Evolutionary conservation across 129 eudicot species (phyloP).

Genomic region (Gnaphalium uliginosum): DNA sequence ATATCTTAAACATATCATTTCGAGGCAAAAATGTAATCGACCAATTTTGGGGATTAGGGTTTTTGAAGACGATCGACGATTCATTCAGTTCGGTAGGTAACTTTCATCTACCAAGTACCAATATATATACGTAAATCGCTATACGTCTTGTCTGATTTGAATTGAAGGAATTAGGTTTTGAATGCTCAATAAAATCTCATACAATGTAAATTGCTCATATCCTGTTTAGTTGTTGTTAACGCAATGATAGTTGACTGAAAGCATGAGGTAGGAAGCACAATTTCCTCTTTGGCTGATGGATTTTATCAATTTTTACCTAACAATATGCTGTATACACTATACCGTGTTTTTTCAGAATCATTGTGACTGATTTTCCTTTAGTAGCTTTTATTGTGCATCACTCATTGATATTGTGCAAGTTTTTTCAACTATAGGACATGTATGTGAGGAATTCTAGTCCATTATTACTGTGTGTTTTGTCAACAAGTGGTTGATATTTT

Average conservation of each 20-base stretch:
- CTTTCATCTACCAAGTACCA: neutral
- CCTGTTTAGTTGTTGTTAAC: neutral
- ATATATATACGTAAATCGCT: too few species aligned
- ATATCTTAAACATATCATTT: neutral
- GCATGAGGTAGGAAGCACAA: neutral
- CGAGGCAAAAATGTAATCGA: neutral
- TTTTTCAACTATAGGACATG: too few species aligned
- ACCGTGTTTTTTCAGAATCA: neutral
- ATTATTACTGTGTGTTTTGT: neutral
- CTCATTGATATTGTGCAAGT: neutral
- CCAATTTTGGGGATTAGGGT: neutral
- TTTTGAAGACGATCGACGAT: neutral
- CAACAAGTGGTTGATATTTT: neutral
- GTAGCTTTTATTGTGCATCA: neutral
- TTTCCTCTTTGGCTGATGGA: neutral
- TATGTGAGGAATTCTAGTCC: too few species aligned
- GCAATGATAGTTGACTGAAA: neutral
- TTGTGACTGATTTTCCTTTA: neutral
- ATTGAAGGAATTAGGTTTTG: neutral
- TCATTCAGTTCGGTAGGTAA: neutral
- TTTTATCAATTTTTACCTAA: neutral
- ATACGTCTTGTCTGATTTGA: neutral
- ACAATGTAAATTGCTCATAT: neutral
- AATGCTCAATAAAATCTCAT: neutral
- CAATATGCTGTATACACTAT: neutral